phyloP scores from a whole-genome alignment of 2,329 filamentous ascomycete species.

The Epichloe hybrida region DNA sequence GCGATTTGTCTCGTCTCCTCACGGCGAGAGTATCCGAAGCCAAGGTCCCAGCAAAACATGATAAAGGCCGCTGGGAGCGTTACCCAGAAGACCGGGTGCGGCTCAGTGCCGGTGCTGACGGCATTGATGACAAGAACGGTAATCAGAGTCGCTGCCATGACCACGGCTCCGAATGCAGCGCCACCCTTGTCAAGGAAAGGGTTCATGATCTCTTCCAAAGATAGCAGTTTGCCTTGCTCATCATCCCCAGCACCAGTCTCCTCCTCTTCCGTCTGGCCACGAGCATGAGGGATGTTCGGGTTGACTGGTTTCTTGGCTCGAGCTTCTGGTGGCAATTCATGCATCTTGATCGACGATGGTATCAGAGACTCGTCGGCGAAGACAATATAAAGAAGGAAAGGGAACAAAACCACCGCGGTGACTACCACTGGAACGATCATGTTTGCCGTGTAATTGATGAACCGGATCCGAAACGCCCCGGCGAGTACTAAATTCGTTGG shows the following conservation, averaged over 20 bases:
- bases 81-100: conserved; percentile 51
- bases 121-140: conserved; percentile 55
- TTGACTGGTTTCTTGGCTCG: conserved; percentile 48
- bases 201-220: conserved; percentile 62
- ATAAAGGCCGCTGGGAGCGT: conserved; percentile 55
- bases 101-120: conserved; percentile 31
- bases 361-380: conserved; percentile 52
- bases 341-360: conserved; percentile 52
- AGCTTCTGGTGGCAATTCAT: conserved; percentile 47
- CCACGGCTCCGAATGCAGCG: conserved; percentile 46
- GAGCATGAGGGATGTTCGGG: conserved; percentile 55
- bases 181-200: conserved; percentile 56
- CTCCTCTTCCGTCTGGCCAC: conserved; percentile 39
- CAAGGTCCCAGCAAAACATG: conserved; percentile 56
- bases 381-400: conserved; percentile 55
- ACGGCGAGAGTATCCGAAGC: conserved; percentile 48
- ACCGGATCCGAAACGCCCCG: conserved; percentile 58
- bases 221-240: conserved; percentile 40
- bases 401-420: conserved; percentile 56
- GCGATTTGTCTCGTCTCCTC: conserved; percentile 51
- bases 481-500: conserved; percentile 65
- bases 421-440: conserved; percentile 59
- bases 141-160: conserved; percentile 56
- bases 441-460: conserved; percentile 63
- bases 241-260: conserved; percentile 30